phyloP scores from a whole-genome alignment of 2,329 filamentous ascomycete species.

The Diplodia seriata region DNA sequence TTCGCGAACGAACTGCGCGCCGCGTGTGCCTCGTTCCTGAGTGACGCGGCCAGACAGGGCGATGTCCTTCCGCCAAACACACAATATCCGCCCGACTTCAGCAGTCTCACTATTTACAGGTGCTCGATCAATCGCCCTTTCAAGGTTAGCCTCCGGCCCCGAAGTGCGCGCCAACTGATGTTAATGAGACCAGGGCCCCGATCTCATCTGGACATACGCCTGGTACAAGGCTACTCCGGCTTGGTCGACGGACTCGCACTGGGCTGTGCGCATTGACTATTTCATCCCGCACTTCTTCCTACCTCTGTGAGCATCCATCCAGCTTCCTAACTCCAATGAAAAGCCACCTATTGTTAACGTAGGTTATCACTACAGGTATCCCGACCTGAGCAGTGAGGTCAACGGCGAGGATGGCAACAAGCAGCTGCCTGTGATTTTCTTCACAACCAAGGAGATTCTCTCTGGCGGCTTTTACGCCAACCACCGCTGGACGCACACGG shows the following conservation, averaged over 20 bases:
- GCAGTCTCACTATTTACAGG: not conserved
- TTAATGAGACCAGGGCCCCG: conserved; percentile 3
- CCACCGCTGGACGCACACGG: not conserved
- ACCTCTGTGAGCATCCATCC: not conserved
- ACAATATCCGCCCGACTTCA: not conserved
- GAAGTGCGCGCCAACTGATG: not conserved
- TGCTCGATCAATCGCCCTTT: not conserved
- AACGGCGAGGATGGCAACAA: not conserved
- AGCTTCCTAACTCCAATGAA: not conserved
- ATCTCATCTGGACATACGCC: not conserved
- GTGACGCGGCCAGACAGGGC: not conserved
- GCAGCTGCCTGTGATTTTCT: not conserved
- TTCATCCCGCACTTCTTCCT: not conserved
- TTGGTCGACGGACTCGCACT: not conserved
- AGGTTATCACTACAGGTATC: not conserved
- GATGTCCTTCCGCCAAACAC: not conserved
- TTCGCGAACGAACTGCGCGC: not conserved
- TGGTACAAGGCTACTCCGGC: conserved; percentile 8
- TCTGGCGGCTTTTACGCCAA: not conserved
- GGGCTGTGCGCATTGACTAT: conserved; percentile 16
- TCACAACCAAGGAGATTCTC: not conserved
- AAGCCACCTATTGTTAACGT: not conserved
- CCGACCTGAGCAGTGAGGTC: not conserved
- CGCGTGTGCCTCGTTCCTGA: not conserved
- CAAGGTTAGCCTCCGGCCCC: not conserved